These are phyloP conservation scores for Puccinia triticina DNA, from an alignment of 1,284 basidiomycete species.

Conservation along the genomic window DNA sequence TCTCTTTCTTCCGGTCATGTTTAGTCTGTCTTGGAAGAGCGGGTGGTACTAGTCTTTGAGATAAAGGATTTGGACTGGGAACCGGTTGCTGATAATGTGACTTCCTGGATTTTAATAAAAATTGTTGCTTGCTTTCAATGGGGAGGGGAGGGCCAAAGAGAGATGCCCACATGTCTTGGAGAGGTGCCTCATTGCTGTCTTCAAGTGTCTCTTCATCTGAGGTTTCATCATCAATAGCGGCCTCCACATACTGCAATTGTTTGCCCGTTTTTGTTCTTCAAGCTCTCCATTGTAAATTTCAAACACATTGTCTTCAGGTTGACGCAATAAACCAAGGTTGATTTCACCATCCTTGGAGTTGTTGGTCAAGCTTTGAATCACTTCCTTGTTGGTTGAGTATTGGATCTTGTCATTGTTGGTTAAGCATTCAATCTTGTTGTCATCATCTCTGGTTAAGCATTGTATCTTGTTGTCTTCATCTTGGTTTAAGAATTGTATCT, in stretches of 20 bases:
- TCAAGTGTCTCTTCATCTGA: slow-evolving; percentile 8
- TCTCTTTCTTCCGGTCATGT: slow-evolving; percentile 18
- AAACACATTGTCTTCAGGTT: neutral
- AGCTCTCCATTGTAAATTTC: neutral
- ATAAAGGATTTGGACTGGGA: slow-evolving; percentile 20
- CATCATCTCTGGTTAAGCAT: neutral
- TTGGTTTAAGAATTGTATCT: neutral
- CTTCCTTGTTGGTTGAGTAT: neutral
- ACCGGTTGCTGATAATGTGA: slow-evolving; percentile 9
- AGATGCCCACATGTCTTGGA: neutral
- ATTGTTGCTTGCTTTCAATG: neutral
- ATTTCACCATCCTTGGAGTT: no score
- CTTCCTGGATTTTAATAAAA: neutral
- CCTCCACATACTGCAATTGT: slow-evolving; percentile 12
- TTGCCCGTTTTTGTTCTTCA: slow-evolving; percentile 11
- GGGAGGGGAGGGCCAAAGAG: slow-evolving; percentile 1
- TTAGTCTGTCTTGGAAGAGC: slow-evolving; percentile 20
- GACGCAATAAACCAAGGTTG: neutral
- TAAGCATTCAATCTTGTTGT: neutral
- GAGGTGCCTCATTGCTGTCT: neutral
- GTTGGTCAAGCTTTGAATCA: neutral
- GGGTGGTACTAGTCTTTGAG: slow-evolving; percentile 23
- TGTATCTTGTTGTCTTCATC: neutral
- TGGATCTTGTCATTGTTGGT: neutral
- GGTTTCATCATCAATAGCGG: slow-evolving; percentile 2